Evolutionary conservation across 2,329 filamentous ascomycete genomes (phyloP), one percentile per base, ranked within the genome.

Genomic region (Trichoderma arundinaceum): DNA sequence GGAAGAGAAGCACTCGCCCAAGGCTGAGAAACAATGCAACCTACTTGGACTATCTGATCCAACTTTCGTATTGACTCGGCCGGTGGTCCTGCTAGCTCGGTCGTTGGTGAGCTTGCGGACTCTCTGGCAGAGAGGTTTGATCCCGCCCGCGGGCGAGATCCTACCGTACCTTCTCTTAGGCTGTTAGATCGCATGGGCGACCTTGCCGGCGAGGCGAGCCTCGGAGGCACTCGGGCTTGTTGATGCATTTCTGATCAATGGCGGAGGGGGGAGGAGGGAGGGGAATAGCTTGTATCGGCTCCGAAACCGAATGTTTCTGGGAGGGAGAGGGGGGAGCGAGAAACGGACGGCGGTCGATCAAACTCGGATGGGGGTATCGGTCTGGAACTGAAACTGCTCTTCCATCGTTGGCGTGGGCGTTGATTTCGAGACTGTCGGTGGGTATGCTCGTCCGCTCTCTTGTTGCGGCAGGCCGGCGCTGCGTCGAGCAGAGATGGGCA

Each of bases 11-110:
- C n/a, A 39, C 38, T 39, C 19, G 46, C 13, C 28, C 59, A 35
- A 28, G 22, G 22, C 22, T 28, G 49, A 9, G 38, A 6, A 10
- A 15, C n/a, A 12, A 35, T 52, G 19, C 38, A 33, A 69, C 73
- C 53, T 72, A 96, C 93, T 86, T 95, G 92, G 72, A 97, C 89
- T 74, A 98, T 95, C 80, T 97, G 93, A 77, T 96, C 95, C 71
- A 97, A 83, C 81, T 95, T 95, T 79, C 85, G 87, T 76, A 90
- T 80, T 5, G 88, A 87, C 70, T 94, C 91, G 72, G 83, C 85
- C 63, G 85, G 87, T 53, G 86, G 85, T 32, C 82, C 80, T 64
- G 77, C 77, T 53, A 78, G 79, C 35, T 80, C 78, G 68, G 78
- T 80, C 33, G 85, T 81, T 66, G 85, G 83, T 67, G 84, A 82